These are phyloP conservation scores for Claviceps pazoutovae DNA, from an alignment of 2,329 filamentous ascomycete species.

Conservation along the genomic window DNA sequence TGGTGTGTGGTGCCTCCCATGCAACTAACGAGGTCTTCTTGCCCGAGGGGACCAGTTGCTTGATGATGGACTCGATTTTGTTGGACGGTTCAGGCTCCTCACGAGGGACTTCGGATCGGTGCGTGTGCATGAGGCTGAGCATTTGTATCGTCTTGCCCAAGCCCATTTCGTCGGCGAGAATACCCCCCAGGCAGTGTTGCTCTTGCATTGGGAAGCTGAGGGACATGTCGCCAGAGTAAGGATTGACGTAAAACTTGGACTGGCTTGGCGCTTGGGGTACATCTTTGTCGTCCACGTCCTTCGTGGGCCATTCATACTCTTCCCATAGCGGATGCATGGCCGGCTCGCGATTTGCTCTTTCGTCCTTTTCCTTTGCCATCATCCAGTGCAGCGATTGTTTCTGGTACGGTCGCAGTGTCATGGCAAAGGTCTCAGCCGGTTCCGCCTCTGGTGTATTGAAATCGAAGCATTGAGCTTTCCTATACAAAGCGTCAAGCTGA, in stretches of 20 bases:
- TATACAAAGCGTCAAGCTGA: slow-evolving; percentile 85
- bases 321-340: slow-evolving; percentile 98
- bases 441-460: slow-evolving; percentile 82
- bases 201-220: slow-evolving; percentile 86
- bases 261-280: slow-evolving; percentile 52
- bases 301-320: slow-evolving; percentile 78
- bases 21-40: slow-evolving; percentile 31
- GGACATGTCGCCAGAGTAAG: slow-evolving; percentile 88
- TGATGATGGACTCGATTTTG: slow-evolving; percentile 30
- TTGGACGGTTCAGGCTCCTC: slow-evolving; percentile 19
- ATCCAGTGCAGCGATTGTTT: slow-evolving; percentile 96
- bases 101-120: slow-evolving; percentile 45
- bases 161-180: slow-evolving; percentile 95
- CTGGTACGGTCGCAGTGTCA: slow-evolving; percentile 82
- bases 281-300: slow-evolving; percentile 73
- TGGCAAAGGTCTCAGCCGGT: slow-evolving; percentile 65
- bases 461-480: slow-evolving; percentile 93
- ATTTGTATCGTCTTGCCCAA: slow-evolving; percentile 98
- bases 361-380: slow-evolving; percentile 79
- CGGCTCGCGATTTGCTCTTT: slow-evolving; percentile 52
- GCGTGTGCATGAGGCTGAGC: slow-evolving; percentile 81
- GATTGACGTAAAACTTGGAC: slow-evolving; percentile 81
- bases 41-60: slow-evolving; percentile 31
- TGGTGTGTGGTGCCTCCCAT: slow-evolving; percentile 69
- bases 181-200: slow-evolving; percentile 84